Percentiles rank a stretch among this genome's conserved stretches.
Evolutionary conservation across 371 early-diverging fungal genomes (phyloP).

Genomic region (Circinella minor): DNA sequence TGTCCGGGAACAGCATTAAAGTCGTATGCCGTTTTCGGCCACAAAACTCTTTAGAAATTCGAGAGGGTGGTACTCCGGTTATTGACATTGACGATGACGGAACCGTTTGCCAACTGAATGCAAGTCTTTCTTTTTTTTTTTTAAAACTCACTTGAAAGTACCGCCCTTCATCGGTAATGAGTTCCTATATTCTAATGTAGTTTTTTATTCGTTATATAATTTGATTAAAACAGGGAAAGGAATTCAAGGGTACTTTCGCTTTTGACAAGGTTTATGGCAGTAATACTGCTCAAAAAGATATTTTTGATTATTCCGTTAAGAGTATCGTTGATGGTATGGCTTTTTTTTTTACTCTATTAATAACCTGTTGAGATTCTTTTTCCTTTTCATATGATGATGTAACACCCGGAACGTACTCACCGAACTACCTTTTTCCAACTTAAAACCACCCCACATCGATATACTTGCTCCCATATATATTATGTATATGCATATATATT

Average conservation of each 20-base stretch:
- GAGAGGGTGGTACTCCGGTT: constrained; percentile 87
- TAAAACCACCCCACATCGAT: too few relatives aligned
- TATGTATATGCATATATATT: too few relatives aligned
- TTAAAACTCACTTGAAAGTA: background rate
- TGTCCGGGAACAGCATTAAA: constrained; percentile 87
- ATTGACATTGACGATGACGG: constrained; percentile 85
- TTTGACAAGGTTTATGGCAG: constrained; percentile 92
- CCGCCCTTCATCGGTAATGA: background rate
- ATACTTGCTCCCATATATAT: too few relatives aligned
- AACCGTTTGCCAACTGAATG: constrained; percentile 76
- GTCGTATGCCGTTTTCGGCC: constrained; percentile 98
- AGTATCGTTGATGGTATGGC: constrained; percentile 87
- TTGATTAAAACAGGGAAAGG: constrained; percentile 70
- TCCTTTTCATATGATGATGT: background rate
- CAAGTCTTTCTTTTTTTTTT: constrained; percentile 18
- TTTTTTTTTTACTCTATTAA: background rate
- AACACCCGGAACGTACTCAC: constrained; percentile 5
- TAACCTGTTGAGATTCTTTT: background rate
- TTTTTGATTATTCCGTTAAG: constrained; percentile 90
- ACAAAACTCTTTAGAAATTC: constrained; percentile 89
- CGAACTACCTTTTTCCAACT: background rate
- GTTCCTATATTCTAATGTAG: background rate
- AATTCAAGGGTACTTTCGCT: constrained; percentile 80
- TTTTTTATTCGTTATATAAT: background rate
- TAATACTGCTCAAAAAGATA: constrained; percentile 78